A percentile compares a stretch with the other conserved stretches of the same genome.
These are phyloP conservation scores for Rhodotorula graminis DNA, from an alignment of 768 basidiomycete genomes.

Conservation along the genomic window DNA sequence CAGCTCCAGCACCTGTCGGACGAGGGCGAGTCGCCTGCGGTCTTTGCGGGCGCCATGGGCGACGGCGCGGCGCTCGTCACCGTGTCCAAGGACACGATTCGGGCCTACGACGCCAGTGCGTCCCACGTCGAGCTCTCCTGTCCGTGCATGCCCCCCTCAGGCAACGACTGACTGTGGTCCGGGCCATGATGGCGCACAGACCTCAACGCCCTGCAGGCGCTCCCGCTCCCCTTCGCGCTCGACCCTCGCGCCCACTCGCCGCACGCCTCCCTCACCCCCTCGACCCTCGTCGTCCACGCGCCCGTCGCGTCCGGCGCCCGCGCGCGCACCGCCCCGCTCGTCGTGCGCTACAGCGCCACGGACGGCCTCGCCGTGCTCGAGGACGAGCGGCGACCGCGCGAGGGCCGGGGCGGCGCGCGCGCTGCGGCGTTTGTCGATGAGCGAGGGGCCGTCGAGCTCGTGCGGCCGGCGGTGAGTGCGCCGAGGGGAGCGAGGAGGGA, in stretches of 20 bases:
- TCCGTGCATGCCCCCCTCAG: too few species aligned
- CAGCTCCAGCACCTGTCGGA: neutral
- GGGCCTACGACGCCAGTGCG: neutral
- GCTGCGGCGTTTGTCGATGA: conserved; percentile 5
- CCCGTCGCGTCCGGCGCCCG: neutral
- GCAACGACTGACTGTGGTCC: neutral
- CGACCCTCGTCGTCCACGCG: neutral
- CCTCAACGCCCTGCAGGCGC: neutral
- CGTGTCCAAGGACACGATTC: neutral
- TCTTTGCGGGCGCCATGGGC: neutral
- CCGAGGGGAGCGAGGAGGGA: neutral
- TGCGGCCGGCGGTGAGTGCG: neutral
- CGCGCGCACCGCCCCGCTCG: neutral
- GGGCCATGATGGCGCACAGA: neutral
- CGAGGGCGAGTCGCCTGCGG: neutral
- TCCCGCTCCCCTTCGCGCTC: neutral
- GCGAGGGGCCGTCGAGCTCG: neutral
- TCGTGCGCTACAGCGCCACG: neutral
- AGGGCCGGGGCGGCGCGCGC: neutral
- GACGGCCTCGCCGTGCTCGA: too few species aligned
- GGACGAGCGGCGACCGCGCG: neutral
- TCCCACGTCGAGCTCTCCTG: too few species aligned
- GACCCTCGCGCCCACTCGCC: neutral
- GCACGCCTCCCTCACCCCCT: neutral
- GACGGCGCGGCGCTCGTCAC: neutral